A percentile compares a stretch with the other conserved stretches of the same genome.
Evolutionary conservation across 1,139 yeast species (phyloP).

Genomic region (Zygoascus meyerae): DNA sequence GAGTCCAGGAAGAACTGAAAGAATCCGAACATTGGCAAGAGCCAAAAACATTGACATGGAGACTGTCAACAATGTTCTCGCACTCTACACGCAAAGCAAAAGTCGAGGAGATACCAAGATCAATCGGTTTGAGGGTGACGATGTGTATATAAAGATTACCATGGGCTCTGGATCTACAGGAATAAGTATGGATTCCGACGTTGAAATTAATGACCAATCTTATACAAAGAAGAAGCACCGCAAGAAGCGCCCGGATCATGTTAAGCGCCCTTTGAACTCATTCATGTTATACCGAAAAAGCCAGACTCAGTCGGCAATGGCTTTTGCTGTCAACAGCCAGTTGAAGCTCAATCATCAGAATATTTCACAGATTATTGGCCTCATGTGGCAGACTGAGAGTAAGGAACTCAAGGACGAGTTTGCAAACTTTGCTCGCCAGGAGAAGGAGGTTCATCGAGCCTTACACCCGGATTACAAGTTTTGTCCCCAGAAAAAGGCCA

Average conservation of each 20-base stretch:
- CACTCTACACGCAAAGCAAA: conserved; percentile 23
- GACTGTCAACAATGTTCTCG: conserved; percentile 30
- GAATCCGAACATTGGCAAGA: conserved; percentile 27
- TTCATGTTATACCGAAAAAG: conserved; percentile 46
- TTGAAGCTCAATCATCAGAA: conserved; percentile 39
- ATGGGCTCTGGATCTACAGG: conserved; percentile 26
- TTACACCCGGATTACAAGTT: conserved; percentile 44
- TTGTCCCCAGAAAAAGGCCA: conserved; percentile 36
- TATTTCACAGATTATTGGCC: conserved; percentile 41
- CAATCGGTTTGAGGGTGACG: conserved; percentile 26
- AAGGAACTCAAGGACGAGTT: conserved; percentile 37
- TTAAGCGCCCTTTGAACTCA: conserved; percentile 46
- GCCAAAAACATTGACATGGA: conserved; percentile 30
- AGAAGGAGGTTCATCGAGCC: conserved; percentile 39
- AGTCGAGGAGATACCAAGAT: conserved; percentile 24
- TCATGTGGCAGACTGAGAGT: conserved; percentile 44
- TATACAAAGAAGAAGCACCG: conserved; percentile 21
- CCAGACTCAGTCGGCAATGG: conserved; percentile 40
- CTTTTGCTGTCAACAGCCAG: conserved; percentile 36
- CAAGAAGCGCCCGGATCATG: conserved; percentile 28
- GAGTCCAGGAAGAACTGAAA: conserved; percentile 26
- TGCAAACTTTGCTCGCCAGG: conserved; percentile 37
- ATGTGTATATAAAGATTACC: conserved; percentile 27
- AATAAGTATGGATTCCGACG: conserved; percentile 17
- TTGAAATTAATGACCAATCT: conserved; percentile 14